phyloP scores from a whole-genome alignment of 768 basidiomycete species.

The Pisolithus albus region DNA sequence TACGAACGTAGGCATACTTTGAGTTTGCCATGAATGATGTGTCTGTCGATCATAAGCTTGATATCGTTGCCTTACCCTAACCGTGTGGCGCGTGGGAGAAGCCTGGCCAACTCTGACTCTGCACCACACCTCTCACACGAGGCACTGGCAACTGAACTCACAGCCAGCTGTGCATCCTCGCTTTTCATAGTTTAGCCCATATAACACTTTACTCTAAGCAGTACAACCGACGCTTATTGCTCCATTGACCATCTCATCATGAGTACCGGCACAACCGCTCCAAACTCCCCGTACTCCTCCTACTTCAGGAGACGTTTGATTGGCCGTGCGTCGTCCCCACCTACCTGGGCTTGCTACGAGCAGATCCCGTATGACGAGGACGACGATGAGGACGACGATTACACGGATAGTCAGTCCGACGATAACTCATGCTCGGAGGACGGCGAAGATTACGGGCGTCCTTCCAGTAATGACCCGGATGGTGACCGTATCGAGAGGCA shows the following conservation, averaged over 20 bases:
- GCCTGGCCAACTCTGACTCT: neutral
- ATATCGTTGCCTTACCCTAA: too few species aligned
- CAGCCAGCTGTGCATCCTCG: neutral
- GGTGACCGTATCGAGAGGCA: constrained; percentile 28
- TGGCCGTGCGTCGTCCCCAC: constrained; percentile 75
- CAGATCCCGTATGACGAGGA: constrained; percentile 71
- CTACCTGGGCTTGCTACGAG: constrained; percentile 88
- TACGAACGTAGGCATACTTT: constrained; percentile 85
- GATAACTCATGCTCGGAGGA: constrained; percentile 66
- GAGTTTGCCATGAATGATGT: constrained; percentile 93
- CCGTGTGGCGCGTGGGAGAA: neutral
- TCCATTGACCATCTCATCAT: constrained; percentile 4
- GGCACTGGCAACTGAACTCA: neutral
- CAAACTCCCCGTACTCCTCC: constrained; percentile 21
- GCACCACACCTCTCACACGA: constrained; percentile 4
- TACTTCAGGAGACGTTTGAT: constrained; percentile 61
- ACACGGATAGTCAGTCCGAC: constrained; percentile 51
- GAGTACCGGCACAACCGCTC: constrained; percentile 17
- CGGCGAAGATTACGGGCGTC: constrained; percentile 51
- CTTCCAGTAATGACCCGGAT: constrained; percentile 24
- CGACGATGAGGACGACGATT: constrained; percentile 44
- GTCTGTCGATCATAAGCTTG: neutral
- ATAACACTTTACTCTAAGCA: neutral
- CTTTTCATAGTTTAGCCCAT: neutral
- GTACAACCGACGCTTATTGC: neutral